Conservation (phyloP, 306 rosid species). For the Notholithocarpus densiflorus region DNA sequence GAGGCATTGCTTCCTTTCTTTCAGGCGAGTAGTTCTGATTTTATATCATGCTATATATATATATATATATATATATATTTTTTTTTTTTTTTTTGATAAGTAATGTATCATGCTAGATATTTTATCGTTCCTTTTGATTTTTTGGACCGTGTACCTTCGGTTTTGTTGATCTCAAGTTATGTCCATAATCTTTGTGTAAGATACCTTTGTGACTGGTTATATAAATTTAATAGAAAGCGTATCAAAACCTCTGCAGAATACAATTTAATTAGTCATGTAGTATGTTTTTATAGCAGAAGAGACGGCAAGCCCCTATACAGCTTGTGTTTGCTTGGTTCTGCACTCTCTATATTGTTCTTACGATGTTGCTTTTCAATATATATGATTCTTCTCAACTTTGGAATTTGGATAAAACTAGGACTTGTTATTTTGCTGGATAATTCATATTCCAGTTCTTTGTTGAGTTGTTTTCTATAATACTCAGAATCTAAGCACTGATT, state of each 20-base stretch:
- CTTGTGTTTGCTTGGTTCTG: not conserved
- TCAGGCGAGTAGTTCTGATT: constrained; percentile 61
- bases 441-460: not conserved
- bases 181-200: not conserved
- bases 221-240: not conserved
- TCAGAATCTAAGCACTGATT: constrained; percentile 9
- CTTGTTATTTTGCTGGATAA: constrained; percentile 6
- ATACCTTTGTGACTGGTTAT: not conserved
- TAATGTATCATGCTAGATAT: not conserved
- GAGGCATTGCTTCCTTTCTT: constrained; percentile 97
- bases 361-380: constrained; percentile 10
- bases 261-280: not conserved
- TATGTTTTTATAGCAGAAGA: not conserved
- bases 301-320: not conserved
- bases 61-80: too few relatives aligned
- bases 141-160: not conserved
- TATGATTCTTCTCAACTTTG: constrained; percentile 5
- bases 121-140: not conserved
- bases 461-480: not conserved
- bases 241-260: not conserved
- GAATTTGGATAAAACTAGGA: constrained; percentile 7
- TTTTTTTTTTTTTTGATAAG: too few relatives aligned
- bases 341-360: not conserved
- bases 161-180: not conserved
- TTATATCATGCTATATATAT: not conserved